Conservation (phyloP, 805 yeast genomes). For the Schwanniomyces polymorphus region DNA sequence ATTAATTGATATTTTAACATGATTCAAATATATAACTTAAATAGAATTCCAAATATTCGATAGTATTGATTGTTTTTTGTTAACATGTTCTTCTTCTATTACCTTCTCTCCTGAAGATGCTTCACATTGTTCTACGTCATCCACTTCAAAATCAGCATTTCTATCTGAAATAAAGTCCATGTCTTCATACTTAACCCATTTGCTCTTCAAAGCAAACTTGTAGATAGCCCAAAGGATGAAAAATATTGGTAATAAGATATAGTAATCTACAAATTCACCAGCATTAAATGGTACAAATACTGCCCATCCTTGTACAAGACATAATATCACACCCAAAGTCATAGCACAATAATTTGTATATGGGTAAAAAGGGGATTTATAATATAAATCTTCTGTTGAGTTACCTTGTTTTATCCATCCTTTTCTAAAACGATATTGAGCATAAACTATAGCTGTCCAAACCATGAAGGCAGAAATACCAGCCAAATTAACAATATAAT, state of each 20-base stretch:
- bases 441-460: constrained; percentile 19
- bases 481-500: constrained; percentile 16
- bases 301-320: constrained; percentile 22
- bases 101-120: background rate
- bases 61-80: background rate
- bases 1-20: background rate
- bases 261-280: constrained; percentile 18
- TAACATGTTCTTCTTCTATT: background rate
- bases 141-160: background rate
- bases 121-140: background rate
- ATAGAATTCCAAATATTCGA: background rate
- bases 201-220: constrained; percentile 34
- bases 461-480: constrained; percentile 21
- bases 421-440: constrained; percentile 17
- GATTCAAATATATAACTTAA: background rate
- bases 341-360: constrained; percentile 13
- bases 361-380: constrained; percentile 16
- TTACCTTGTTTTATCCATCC: constrained; percentile 20
- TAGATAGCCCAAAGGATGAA: constrained; percentile 31
- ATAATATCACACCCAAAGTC: constrained; percentile 13
- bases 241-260: constrained; percentile 17
- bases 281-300: constrained; percentile 19
- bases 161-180: constrained; percentile 49
- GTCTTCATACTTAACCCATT: constrained; percentile 35
- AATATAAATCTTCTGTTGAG: constrained; percentile 11